Base-by-base conservation (phyloP, 768 basidiomycete species). In the Leccinum broughii region DNA sequence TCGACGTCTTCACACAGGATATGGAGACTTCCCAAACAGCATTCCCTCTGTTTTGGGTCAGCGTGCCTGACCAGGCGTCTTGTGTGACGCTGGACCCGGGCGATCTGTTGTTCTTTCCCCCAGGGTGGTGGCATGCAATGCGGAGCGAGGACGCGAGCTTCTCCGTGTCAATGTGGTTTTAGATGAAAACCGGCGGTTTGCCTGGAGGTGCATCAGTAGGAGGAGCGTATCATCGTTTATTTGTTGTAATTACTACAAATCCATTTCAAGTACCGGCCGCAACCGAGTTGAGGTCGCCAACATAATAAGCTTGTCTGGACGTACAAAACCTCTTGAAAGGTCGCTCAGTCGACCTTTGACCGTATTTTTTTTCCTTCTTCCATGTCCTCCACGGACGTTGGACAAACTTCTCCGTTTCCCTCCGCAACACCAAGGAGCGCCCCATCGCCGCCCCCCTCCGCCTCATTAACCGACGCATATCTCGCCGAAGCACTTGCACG, bases 101-200 rank as follows among this genome's bases (percentile, higher is more conserved):
- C 0, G 96, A 98, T 74, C 58, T 95, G 49, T 77, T 98, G 50
- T 90, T 91, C 70, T 88, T 98, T 64, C 96, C 96, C 20, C 89
- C 91, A 4, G 87, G 91, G 30, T 96, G 93, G 93, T 96, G 93
- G 93, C 93, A 96, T 73, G 89, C 88, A 17, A 91, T 93, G 90
- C 84, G 87, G 63, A 88, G 86, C 72, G 91, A 92, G 75, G 82
- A 83, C 24, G 85, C 80, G 41, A 93, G 92, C 76, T 88, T 92
- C 70, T 95, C 93, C 48, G 81, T 95, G 51, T 95, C 94, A 34
- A 89, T 93, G 83, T 95, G 93, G 92, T 95, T 93, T 73, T 95
- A 76, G 74, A 70, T 75, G 69, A 66, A 65, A 62, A 58, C 62
- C 62, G 58, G 63, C 63, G 60, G 54, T 67, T 58, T 66, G 58